phyloP scores from a whole-genome alignment of 331 rosid genomes.

The Erythrophleum ivorense region DNA sequence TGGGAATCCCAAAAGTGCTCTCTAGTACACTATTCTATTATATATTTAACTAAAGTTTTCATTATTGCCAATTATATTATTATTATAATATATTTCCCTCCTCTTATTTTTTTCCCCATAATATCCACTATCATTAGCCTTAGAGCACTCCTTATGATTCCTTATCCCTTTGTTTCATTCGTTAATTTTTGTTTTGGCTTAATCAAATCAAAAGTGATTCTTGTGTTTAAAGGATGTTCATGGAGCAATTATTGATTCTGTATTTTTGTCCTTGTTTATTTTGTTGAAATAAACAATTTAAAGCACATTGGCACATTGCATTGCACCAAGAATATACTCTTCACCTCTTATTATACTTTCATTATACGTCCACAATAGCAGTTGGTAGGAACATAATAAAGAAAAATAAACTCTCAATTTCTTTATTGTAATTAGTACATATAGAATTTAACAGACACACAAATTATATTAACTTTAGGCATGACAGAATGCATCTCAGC shows the following conservation, averaged over 20 bases:
- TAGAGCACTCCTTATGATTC: neutral
- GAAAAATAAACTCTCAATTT: too few species aligned
- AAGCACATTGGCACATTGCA: neutral
- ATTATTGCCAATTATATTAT: neutral
- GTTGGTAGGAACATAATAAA: neutral
- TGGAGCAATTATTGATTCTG: conserved; percentile 1
- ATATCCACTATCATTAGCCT: conserved; percentile 6
- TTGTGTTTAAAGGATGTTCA: conserved; percentile 8
- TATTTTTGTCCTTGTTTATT: too few species aligned
- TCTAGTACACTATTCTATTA: neutral
- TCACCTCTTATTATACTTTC: neutral
- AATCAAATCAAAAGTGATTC: conserved; percentile 10
- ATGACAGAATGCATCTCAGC: too few species aligned
- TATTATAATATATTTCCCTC: neutral
- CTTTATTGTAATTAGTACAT: too few species aligned
- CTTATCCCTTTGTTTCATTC: neutral
- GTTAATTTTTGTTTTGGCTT: neutral
- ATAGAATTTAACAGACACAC: too few species aligned
- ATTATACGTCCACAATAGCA: neutral
- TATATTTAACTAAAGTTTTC: neutral
- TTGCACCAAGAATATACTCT: neutral
- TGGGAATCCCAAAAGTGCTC: conserved; percentile 42
- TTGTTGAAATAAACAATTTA: neutral
- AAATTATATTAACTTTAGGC: too few species aligned
- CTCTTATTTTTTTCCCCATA: neutral